A percentile compares a stretch with the other conserved stretches of the same genome.
These are phyloP conservation scores for Lichtheimia hyalospora DNA, from an alignment of 371 early-diverging fungal genomes.

Conservation along the genomic window DNA sequence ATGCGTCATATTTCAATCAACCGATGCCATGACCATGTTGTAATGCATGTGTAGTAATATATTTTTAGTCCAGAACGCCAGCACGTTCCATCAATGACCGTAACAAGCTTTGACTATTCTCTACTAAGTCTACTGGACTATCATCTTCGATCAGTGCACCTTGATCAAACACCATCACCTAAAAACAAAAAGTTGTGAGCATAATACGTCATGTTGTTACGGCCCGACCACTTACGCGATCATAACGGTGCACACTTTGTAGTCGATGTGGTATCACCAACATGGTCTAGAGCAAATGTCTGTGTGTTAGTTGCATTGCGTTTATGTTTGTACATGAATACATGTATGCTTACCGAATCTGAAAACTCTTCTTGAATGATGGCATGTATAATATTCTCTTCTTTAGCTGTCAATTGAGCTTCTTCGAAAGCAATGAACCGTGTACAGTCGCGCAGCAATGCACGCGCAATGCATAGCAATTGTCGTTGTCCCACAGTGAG, in stretches of 20 bases:
- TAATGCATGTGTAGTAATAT: background rate
- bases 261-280: slow-evolving; percentile 84
- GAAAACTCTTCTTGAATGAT: slow-evolving; percentile 82
- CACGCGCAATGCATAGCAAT: slow-evolving; percentile 78
- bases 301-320: background rate
- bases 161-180: slow-evolving; percentile 58
- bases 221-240: slow-evolving; percentile 27
- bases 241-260: slow-evolving; percentile 64
- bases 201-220: background rate
- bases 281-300: slow-evolving; percentile 57
- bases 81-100: slow-evolving; percentile 36
- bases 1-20: too few relatives aligned
- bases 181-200: slow-evolving; percentile 25
- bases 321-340: background rate
- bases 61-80: slow-evolving; percentile 20
- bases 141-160: slow-evolving; percentile 83
- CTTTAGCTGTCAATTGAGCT: slow-evolving; percentile 65
- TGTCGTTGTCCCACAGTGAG: slow-evolving; percentile 85
- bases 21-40: background rate
- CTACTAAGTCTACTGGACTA: slow-evolving; percentile 48
- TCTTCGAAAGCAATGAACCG: slow-evolving; percentile 83
- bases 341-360: slow-evolving; percentile 43
- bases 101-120: slow-evolving; percentile 30
- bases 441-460: slow-evolving; percentile 68
- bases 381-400: slow-evolving; percentile 72